Percentiles rank a stretch among this genome's conserved stretches.
phyloP scores from a whole-genome alignment of 768 basidiomycete genomes.

The Galerina sulciceps region DNA sequence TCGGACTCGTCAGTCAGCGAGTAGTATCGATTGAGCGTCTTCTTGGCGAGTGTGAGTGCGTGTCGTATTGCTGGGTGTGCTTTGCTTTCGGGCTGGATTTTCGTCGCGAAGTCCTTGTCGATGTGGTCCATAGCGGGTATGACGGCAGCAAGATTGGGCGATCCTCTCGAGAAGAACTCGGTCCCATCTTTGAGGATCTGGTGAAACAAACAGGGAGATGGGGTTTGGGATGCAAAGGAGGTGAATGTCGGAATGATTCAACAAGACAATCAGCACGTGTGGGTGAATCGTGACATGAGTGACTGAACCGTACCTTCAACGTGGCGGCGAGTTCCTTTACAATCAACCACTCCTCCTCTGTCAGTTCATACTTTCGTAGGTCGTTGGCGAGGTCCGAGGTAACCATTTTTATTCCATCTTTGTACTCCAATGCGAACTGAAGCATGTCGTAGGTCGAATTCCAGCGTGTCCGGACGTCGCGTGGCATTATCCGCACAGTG shows the following conservation, averaged over 20 bases:
- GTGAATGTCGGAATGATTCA: not conserved
- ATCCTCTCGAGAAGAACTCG: too few species aligned
- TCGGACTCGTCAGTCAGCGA: conserved; percentile 32
- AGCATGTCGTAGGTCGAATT: conserved; percentile 43
- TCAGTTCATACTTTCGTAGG: conserved; percentile 23
- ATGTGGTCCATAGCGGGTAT: conserved; percentile 15
- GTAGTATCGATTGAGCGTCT: conserved; percentile 35
- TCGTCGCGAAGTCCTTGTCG: conserved; percentile 1
- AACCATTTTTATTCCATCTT: conserved; percentile 22
- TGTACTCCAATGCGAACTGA: conserved; percentile 28
- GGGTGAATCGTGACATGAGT: not conserved
- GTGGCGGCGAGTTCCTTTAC: conserved; percentile 26
- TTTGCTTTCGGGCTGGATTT: too few species aligned
- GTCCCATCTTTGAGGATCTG: too few species aligned
- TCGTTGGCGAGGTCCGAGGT: conserved; percentile 18
- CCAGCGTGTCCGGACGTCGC: conserved; percentile 39
- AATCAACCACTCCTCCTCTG: conserved; percentile 32
- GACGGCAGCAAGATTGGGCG: not conserved
- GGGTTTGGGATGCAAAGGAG: too few species aligned
- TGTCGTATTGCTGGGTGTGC: conserved; percentile 20
- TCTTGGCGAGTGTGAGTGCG: conserved; percentile 25
- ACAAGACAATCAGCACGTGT: not conserved
- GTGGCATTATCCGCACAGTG: conserved; percentile 26
- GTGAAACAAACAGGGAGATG: too few species aligned
- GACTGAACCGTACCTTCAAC: not conserved